Conservation (phyloP, 2,329 filamentous ascomycete genomes). For the Aplosporella prunicola region DNA sequence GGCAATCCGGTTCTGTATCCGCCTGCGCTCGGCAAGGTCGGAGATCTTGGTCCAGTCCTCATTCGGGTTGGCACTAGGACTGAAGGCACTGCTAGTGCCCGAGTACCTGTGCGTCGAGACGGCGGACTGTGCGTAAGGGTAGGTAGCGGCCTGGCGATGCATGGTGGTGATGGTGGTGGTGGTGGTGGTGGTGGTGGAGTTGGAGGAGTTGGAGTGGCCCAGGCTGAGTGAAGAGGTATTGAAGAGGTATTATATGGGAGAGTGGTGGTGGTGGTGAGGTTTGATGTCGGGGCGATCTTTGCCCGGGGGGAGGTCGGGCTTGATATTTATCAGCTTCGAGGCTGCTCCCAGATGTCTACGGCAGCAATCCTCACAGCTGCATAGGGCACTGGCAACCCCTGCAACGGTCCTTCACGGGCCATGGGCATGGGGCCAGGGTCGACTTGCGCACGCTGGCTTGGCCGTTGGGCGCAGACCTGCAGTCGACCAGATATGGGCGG, state of each 20-base stretch:
- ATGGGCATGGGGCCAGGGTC: slow-evolving; percentile 11
- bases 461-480: slow-evolving; percentile 16
- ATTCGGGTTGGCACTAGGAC: slow-evolving; percentile 85
- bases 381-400: slow-evolving; percentile 16
- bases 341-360: slow-evolving; percentile 12
- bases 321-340: slow-evolving; percentile 21
- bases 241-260: slow-evolving; percentile 10
- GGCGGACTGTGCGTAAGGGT: slow-evolving; percentile 31
- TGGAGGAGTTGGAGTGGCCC: background rate
- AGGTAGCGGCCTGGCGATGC: slow-evolving; percentile 37
- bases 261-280: slow-evolving; percentile 6
- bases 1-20: slow-evolving; percentile 96
- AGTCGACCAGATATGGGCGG: slow-evolving; percentile 12
- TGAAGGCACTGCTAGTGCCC: slow-evolving; percentile 88
- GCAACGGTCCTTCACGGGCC: slow-evolving; percentile 12
- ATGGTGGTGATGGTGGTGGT: slow-evolving; percentile 23
- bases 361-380: slow-evolving; percentile 15
- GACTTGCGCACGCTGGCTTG: slow-evolving; percentile 13
- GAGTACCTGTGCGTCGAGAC: slow-evolving; percentile 53
- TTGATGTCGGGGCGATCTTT: slow-evolving; percentile 9
- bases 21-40: slow-evolving; percentile 82
- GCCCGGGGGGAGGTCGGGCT: slow-evolving; percentile 17
- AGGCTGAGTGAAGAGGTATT: too few relatives aligned
- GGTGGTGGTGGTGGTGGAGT: slow-evolving; percentile 7
- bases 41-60: slow-evolving; percentile 99